Evolutionary conservation across 106 monocot species (phyloP), one percentile per base, ranked within the genome.

Genomic region (Phalaenopsis aphrodite): DNA sequence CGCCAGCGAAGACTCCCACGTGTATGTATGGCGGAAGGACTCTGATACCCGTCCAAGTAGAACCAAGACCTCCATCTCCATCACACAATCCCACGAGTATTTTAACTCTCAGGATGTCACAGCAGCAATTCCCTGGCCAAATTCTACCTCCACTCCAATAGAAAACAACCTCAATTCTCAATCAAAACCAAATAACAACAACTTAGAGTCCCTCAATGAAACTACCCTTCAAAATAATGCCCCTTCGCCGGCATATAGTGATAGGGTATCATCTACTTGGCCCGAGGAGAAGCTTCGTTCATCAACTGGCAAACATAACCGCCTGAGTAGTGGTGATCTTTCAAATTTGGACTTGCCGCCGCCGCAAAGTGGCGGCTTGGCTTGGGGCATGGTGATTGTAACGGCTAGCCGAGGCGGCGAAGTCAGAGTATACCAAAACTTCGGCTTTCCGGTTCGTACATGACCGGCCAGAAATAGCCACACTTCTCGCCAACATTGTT

Each of bases 361-460:
- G 36, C 9, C 76, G 23, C 83, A 77, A 7, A 81, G 79, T 47
- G 12, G 52, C 61, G 81, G 69, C 42, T 79, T 78, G 15, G 85
- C 90, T 6, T 87, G 89, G 87, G 87, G 87, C 15, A 85, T 85
- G 90, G 90, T 90, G 71, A 90, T 87, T 77, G 87, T 90, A 24
- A 85, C 90, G 11, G 87, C 90, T 4, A 80, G 87, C 2, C 78
- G 85, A 6, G 83, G 79, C 5, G 90, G 90, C 19, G 85, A 83
- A 65, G 79, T 90, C 46, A 85, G 80, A 81, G 46, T 56, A 19
- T 90, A 81, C 75, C 90, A 90, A 30, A 90, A 87, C 81, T 90
- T 85, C 41, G 85, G 87, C 24, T 72, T 81, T 49, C 90, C 87
- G 1, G 49, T 3, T 38, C 10, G 39, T 2, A n/a, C n/a, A 0